Percentiles rank a stretch among this genome's conserved stretches.
Conservation (phyloP, 768 basidiomycete species). For the Cyclocybe cylindracea region DNA sequence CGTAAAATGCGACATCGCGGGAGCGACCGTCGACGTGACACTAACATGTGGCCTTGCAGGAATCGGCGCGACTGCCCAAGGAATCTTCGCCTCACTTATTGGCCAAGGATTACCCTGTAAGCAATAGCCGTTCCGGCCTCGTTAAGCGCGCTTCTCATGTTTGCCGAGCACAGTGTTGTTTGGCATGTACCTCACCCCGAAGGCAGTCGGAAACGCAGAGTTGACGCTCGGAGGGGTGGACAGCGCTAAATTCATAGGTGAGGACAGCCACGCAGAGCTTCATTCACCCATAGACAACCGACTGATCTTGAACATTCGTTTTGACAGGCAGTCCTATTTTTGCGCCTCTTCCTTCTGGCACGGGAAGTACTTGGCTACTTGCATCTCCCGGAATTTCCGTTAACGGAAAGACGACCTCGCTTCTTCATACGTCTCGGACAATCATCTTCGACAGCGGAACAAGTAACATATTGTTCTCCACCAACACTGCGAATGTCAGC, state of each 20-base stretch:
- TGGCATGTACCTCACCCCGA: slow-evolving; percentile 50
- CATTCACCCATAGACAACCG: slow-evolving; percentile 7
- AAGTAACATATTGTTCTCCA: slow-evolving; percentile 53
- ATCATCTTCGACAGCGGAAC: slow-evolving; percentile 63
- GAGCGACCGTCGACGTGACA: neutral
- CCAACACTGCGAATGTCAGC: slow-evolving; percentile 46
- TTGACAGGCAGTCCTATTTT: slow-evolving; percentile 41
- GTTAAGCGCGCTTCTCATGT: neutral
- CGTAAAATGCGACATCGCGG: no score
- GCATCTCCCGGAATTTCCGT: slow-evolving; percentile 47
- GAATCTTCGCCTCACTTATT: slow-evolving; percentile 50
- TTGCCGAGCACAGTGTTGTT: slow-evolving; percentile 40
- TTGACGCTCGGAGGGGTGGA: slow-evolving; percentile 57
- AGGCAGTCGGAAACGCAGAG: slow-evolving; percentile 49
- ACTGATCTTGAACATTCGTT: slow-evolving; percentile 7
- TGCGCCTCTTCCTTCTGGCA: slow-evolving; percentile 38
- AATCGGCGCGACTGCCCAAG: slow-evolving; percentile 49
- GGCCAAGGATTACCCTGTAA: slow-evolving; percentile 51
- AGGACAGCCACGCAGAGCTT: slow-evolving; percentile 7
- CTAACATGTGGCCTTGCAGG: slow-evolving; percentile 27
- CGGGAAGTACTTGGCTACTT: slow-evolving; percentile 45
- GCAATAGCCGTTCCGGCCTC: slow-evolving; percentile 6
- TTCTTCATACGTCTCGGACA: slow-evolving; percentile 38
- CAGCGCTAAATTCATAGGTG: slow-evolving; percentile 50
- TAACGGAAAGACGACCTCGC: slow-evolving; percentile 50